A percentile compares a stretch with the other conserved stretches of the same genome.
Conservation (phyloP, 148 eudicot species). For the Chenopodium quinoa region DNA sequence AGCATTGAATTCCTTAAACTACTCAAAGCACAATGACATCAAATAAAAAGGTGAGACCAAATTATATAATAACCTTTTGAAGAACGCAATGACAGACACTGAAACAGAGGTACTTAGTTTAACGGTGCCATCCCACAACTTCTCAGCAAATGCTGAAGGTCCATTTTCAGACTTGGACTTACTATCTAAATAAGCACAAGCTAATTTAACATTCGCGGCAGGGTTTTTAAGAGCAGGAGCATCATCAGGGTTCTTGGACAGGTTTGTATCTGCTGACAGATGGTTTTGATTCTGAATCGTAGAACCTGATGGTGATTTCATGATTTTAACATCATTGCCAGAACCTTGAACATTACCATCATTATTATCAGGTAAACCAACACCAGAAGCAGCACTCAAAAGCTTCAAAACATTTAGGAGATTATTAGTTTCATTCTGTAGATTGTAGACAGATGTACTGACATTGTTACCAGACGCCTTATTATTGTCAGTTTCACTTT, state of each 20-base stretch:
- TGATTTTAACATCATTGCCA: constrained; percentile 21
- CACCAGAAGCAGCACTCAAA: constrained; percentile 31
- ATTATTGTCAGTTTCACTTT: constrained; percentile 18
- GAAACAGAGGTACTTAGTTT: constrained; percentile 58
- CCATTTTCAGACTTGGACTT: constrained; percentile 30
- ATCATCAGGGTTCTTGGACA: constrained; percentile 29
- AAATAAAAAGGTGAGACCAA: constrained; percentile 4
- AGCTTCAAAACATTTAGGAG: constrained; percentile 32
- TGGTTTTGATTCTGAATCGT: constrained; percentile 28
- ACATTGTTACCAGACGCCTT: constrained; percentile 22
- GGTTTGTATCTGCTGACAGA: constrained; percentile 18
- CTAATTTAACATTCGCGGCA: constrained; percentile 23
- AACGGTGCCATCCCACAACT: constrained; percentile 80
- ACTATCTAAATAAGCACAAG: constrained; percentile 33
- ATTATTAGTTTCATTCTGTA: constrained; percentile 24
- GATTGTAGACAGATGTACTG: constrained; percentile 17
- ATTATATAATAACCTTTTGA: constrained; percentile 55
- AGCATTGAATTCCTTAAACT: constrained; percentile 7
- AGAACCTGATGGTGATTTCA: constrained; percentile 23
- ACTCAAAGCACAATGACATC: constrained; percentile 4
- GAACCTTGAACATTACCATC: constrained; percentile 30
- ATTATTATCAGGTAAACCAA: constrained; percentile 21
- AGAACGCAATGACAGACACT: constrained; percentile 62
- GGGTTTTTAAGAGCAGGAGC: constrained; percentile 23
- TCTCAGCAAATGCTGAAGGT: constrained; percentile 38